Conservation (phyloP, 176 grass and related monocot species). For the Coix lacrymajobi region DNA sequence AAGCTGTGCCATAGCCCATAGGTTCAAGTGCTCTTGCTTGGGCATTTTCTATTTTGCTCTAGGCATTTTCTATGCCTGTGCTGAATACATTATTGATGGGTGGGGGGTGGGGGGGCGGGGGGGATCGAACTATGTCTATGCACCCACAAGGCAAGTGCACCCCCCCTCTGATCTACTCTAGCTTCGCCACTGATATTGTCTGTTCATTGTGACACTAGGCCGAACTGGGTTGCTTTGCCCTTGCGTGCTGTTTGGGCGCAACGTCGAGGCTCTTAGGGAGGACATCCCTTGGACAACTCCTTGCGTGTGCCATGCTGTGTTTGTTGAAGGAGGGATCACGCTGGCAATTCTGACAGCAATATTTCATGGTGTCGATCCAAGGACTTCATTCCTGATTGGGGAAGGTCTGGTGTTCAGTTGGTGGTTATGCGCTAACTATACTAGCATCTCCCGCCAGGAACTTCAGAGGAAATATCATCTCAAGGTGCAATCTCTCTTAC, state of each 20-base stretch:
- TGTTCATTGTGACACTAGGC: slow-evolving; percentile 36
- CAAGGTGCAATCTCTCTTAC: slow-evolving; percentile 35
- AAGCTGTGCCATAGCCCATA: neutral
- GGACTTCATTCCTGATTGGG: slow-evolving; percentile 71
- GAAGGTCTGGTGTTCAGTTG: slow-evolving; percentile 83
- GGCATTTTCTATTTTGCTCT: neutral
- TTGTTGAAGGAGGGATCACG: slow-evolving; percentile 85
- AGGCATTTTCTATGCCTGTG: neutral
- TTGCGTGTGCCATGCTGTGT: slow-evolving; percentile 85
- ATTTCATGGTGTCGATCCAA: slow-evolving; percentile 85
- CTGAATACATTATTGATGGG: too few species aligned
- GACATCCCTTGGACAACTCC: slow-evolving; percentile 78
- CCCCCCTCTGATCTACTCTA: too few species aligned
- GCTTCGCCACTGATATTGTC: too few species aligned
- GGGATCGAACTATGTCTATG: too few species aligned
- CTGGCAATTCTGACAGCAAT: slow-evolving; percentile 68
- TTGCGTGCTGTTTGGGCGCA: slow-evolving; percentile 87
- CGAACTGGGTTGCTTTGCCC: slow-evolving; percentile 88
- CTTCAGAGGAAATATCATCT: slow-evolving; percentile 97
- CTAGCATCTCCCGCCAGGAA: slow-evolving; percentile 76
- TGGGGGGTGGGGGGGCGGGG: too few species aligned
- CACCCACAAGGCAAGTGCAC: too few species aligned
- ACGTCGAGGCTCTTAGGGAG: slow-evolving; percentile 73
- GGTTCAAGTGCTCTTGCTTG: neutral
- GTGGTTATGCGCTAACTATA: slow-evolving; percentile 95